Evolutionary conservation across 345 rosid genomes (phyloP).

Genomic region (Linum usitatissimum): DNA sequence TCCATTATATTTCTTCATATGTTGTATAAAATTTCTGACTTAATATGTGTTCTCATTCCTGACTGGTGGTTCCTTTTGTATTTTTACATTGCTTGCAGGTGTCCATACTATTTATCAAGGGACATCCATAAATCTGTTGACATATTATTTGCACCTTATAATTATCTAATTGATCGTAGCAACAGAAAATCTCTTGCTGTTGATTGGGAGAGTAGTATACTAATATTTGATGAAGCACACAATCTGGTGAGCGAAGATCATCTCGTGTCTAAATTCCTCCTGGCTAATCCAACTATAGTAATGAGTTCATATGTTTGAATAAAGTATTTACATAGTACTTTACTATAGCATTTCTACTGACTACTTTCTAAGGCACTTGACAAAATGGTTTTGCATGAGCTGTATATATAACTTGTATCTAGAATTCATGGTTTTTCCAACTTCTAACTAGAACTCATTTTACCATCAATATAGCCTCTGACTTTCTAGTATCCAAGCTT

Average conservation of each 20-base stretch:
- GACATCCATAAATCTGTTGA: constrained; percentile 85
- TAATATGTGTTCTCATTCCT: background rate
- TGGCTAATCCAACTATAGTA: background rate
- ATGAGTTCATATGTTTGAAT: background rate
- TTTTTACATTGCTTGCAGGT: constrained; percentile 35
- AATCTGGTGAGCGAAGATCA: constrained; percentile 56
- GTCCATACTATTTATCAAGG: constrained; percentile 75
- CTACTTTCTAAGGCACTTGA: background rate
- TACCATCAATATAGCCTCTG: background rate
- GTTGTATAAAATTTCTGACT: constrained; percentile 2
- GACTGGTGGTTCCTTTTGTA: constrained; percentile 6
- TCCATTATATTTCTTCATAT: constrained; percentile 17
- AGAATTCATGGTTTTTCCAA: background rate
- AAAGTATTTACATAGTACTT: background rate
- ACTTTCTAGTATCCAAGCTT: constrained; percentile 4
- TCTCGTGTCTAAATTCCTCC: background rate
- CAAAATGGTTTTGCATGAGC: background rate
- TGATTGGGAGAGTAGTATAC: constrained; percentile 53
- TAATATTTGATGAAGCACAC: constrained; percentile 97
- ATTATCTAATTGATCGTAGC: constrained; percentile 76
- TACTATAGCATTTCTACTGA: background rate
- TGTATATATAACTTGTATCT: background rate
- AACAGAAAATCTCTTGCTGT: constrained; percentile 49
- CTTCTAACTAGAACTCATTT: background rate
- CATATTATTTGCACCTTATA: constrained; percentile 83